Evolutionary conservation across 805 yeast genomes (phyloP).

Genomic region (Candida saitoana): DNA sequence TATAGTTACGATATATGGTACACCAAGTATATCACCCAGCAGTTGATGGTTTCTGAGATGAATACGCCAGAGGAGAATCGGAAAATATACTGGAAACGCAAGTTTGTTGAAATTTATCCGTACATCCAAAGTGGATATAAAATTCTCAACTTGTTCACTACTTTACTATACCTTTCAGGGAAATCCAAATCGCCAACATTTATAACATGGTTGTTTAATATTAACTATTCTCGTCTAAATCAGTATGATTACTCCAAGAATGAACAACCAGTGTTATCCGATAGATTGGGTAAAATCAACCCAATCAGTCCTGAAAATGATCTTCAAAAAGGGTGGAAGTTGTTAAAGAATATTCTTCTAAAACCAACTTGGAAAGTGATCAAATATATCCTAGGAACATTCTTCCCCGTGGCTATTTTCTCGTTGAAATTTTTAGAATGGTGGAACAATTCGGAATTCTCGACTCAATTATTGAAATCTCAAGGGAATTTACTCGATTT

Average conservation of each 20-base stretch:
- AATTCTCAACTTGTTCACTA: slow-evolving; percentile 50
- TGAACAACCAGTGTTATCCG: slow-evolving; percentile 14
- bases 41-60: slow-evolving; percentile 22
- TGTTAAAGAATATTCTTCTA: slow-evolving; percentile 19
- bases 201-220: slow-evolving; percentile 55
- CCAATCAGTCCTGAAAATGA: slow-evolving; percentile 41
- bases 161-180: slow-evolving; percentile 66
- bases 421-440: slow-evolving; percentile 82
- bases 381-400: slow-evolving; percentile 39
- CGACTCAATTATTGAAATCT: slow-evolving; percentile 51
- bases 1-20: slow-evolving; percentile 57
- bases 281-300: slow-evolving; percentile 13
- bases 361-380: slow-evolving; percentile 29
- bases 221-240: slow-evolving; percentile 62
- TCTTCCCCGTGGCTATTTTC: slow-evolving; percentile 80
- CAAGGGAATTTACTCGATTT: slow-evolving; percentile 43
- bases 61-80: slow-evolving; percentile 20
- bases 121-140: slow-evolving; percentile 43
- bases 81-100: slow-evolving; percentile 26
- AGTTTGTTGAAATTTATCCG: slow-evolving; percentile 64
- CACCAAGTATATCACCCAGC: slow-evolving; percentile 55
- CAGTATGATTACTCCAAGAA: slow-evolving; percentile 45
- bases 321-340: slow-evolving; percentile 28
- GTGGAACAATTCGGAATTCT: slow-evolving; percentile 82
- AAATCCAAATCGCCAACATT: slow-evolving; percentile 58